Evolutionary conservation across 2,329 filamentous ascomycete species (phyloP), one percentile per base, ranked within the genome.

Genomic region (Aspergillus niger): DNA sequence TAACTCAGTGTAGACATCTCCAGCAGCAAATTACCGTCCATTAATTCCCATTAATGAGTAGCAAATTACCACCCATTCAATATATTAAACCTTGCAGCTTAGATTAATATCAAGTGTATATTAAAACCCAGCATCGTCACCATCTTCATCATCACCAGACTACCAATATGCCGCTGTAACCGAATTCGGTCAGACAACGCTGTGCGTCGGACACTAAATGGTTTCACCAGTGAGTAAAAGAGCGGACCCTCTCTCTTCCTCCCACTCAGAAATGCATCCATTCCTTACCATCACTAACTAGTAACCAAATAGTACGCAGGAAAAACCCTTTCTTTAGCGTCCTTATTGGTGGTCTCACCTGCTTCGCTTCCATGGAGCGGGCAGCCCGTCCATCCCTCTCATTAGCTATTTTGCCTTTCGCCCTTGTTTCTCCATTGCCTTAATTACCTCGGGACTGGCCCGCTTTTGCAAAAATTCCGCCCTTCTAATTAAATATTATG

Each of bases 301-400:
- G 10, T 30, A 22, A 13, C 39, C 20, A 10, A 8, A 8, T 20
- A 49, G 47, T 50, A 24, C 32, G 26, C 20, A 20, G 5, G 47
- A 22, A 47, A 50, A 50, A 50, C 47, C 47, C 47, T 50, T 32
- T 32, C 47, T 50, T 50, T 50, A 50, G 47, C 30, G 47, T 28
- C 24, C n/a, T 50, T 28, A n/a, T 28, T 24, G 41, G n/a, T 17
- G n/a, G 24, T 49, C 44, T 49, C 22, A 49, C 44, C 15, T 49
- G 44, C 44, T 49, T 44, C 41, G 41, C 41, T 44, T 44, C 41
- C 22, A 20, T 44, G 41, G 41, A 20, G 41, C 41, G 41, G 41
- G 41, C 20, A 44, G 32, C 41, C 41, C 41, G 41, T 44, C 41
- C 41, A 10, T 44, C 41, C n/a, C 8, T 44, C 41, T 44, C 20